Conservation (phyloP, 2,329 filamentous ascomycete genomes). For the Aspergillus cejpii region DNA sequence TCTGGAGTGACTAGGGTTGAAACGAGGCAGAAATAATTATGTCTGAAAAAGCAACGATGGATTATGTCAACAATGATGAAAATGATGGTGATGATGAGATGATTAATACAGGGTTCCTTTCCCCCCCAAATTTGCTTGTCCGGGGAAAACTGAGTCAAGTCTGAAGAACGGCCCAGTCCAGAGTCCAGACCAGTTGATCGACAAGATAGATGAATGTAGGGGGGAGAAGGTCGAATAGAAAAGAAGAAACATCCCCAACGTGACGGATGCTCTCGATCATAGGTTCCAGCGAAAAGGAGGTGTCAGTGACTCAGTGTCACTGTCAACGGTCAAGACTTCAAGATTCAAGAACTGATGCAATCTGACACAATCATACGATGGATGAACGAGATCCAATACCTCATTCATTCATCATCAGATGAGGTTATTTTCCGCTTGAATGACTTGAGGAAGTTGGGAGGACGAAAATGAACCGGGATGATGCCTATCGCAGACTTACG, state of each 20-base stretch:
- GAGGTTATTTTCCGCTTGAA: constrained; percentile 4
- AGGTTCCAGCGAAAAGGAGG: constrained; percentile 4
- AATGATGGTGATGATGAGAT: constrained; percentile 5
- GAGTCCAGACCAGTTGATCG: constrained; percentile 22
- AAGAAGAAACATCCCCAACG: constrained; percentile 5
- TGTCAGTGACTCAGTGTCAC: constrained; percentile 6
- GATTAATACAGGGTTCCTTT: neutral
- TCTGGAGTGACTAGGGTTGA: neutral
- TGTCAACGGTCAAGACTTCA: too few relatives aligned
- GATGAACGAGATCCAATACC: constrained; percentile 19
- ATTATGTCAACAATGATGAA: constrained; percentile 7
- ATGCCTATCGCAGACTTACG: constrained; percentile 8
- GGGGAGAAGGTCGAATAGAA: constrained; percentile 12
- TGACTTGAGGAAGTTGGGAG: constrained; percentile 10
- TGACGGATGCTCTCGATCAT: constrained; percentile 15
- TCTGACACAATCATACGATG: constrained; percentile 16
- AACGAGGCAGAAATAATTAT: too few relatives aligned
- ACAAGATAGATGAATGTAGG: constrained; percentile 10
- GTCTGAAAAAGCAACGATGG: too few relatives aligned
- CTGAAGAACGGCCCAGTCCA: constrained; percentile 16
- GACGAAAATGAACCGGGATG: constrained; percentile 23
- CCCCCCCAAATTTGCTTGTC: neutral
- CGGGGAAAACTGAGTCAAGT: constrained; percentile 13
- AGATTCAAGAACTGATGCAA: constrained; percentile 5
- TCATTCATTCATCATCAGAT: constrained; percentile 12